Evolutionary conservation across 345 rosid genomes (phyloP).

Genomic region (Heritiera fomes): DNA sequence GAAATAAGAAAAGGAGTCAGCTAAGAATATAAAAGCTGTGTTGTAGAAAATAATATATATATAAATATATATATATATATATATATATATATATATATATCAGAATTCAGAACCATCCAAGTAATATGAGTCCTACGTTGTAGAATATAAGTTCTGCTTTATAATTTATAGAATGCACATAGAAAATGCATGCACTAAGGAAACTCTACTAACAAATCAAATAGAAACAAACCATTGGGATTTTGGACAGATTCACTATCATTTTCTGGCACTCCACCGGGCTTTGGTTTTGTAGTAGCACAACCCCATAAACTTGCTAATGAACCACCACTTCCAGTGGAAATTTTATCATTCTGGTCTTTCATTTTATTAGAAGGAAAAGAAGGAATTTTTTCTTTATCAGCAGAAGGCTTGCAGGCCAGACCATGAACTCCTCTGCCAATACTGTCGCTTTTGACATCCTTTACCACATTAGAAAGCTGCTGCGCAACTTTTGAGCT

Average conservation of each 20-base stretch:
- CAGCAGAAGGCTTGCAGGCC: conserved; percentile 38
- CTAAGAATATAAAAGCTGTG: neutral
- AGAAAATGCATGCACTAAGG: neutral
- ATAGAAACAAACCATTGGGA: conserved; percentile 42
- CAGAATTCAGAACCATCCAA: neutral
- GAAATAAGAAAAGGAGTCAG: conserved; percentile 16
- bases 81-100: neutral
- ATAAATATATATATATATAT: neutral
- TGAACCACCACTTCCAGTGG: conserved; percentile 51
- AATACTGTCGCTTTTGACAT: conserved; percentile 40
- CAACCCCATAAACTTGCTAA: conserved; percentile 74
- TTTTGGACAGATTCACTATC: conserved; percentile 27
- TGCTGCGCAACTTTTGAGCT: conserved; percentile 37
- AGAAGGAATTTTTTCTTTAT: conserved; percentile 44
- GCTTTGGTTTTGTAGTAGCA: conserved; percentile 65
- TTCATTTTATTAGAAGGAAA: conserved; percentile 41
- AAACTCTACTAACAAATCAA: conserved; percentile 18
- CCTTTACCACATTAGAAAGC: conserved; percentile 31
- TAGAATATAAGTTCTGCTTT: neutral
- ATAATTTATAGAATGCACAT: neutral
- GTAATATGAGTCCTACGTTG: neutral
- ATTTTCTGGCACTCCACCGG: conserved; percentile 32
- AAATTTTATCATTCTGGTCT: conserved; percentile 46
- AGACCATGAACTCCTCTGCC: conserved; percentile 35
- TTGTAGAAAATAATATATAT: neutral